These are phyloP conservation scores for Typha latifolia DNA, from an alignment of 176 grass and related monocot species.

Conservation along the genomic window DNA sequence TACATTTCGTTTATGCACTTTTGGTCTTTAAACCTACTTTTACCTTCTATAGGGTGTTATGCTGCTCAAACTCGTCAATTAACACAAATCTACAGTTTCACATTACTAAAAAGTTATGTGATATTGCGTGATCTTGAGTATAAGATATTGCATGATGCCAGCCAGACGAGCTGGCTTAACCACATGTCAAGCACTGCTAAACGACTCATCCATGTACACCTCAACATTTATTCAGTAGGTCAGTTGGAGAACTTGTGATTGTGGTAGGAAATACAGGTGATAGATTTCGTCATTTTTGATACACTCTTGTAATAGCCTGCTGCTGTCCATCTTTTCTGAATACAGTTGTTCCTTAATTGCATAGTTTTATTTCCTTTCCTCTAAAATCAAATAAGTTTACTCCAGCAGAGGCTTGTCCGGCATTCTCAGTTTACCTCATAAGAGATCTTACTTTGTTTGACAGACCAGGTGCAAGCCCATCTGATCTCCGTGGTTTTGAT, in stretches of 20 bases:
- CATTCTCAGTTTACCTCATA: background rate
- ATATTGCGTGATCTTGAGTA: too few relatives aligned
- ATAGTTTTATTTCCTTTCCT: background rate
- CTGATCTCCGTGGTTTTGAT: slow-evolving; percentile 78
- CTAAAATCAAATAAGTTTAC: background rate
- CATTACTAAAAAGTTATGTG: too few relatives aligned
- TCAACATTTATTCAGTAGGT: too few relatives aligned
- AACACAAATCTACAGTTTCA: too few relatives aligned
- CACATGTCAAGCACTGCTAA: too few relatives aligned
- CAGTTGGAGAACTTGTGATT: too few relatives aligned
- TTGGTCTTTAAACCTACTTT: background rate
- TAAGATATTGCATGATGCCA: too few relatives aligned
- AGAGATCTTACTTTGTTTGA: slow-evolving; percentile 12
- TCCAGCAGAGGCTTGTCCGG: background rate
- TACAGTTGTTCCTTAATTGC: background rate
- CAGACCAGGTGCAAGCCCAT: slow-evolving; percentile 71
- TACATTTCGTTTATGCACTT: slow-evolving; percentile 6
- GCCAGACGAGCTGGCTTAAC: too few relatives aligned
- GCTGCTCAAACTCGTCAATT: background rate
- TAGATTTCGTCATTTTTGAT: background rate
- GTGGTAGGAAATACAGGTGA: too few relatives aligned
- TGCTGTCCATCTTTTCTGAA: background rate
- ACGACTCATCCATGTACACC: too few relatives aligned
- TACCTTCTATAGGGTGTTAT: background rate
- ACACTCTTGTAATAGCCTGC: background rate